Evolutionary conservation across 2,329 filamentous ascomycete species (phyloP).

Genomic region (Lasiodiplodia sp.): DNA sequence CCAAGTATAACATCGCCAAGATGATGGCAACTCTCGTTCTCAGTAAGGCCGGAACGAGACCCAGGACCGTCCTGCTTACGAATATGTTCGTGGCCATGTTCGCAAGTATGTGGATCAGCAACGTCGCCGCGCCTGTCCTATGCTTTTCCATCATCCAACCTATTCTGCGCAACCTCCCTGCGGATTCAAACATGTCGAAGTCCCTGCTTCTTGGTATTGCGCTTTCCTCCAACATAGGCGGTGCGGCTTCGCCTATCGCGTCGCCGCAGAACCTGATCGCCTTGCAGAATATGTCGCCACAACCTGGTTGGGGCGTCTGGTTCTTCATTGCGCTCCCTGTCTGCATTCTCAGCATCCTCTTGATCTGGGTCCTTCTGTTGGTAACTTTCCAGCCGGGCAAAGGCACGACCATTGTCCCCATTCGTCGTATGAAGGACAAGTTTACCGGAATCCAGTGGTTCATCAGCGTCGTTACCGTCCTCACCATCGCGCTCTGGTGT

Average conservation of each 20-base stretch:
- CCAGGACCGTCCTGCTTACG: slow-evolving; percentile 87
- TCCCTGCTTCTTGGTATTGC: slow-evolving; percentile 95
- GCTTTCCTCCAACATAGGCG: slow-evolving; percentile 92
- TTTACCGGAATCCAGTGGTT: slow-evolving; percentile 94
- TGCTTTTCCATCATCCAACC: slow-evolving; percentile 99
- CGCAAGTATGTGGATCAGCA: slow-evolving; percentile 98
- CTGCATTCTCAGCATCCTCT: slow-evolving; percentile 82
- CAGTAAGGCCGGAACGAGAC: slow-evolving; percentile 93
- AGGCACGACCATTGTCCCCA: slow-evolving; percentile 88
- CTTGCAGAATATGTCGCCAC: slow-evolving; percentile 90
- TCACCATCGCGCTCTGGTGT: slow-evolving; percentile 92
- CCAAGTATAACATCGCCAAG: slow-evolving; percentile 98
- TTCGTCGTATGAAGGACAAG: slow-evolving; percentile 85
- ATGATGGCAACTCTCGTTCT: slow-evolving; percentile 95
- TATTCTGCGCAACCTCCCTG: slow-evolving; percentile 89
- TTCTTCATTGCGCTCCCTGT: slow-evolving; percentile 96
- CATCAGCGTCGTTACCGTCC: slow-evolving; percentile 80
- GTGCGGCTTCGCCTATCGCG: slow-evolving; percentile 94
- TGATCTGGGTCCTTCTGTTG: slow-evolving; percentile 89
- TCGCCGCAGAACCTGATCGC: slow-evolving; percentile 98
- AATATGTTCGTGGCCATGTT: slow-evolving; percentile 99
- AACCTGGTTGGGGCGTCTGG: slow-evolving; percentile 93
- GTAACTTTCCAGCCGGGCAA: slow-evolving; percentile 83
- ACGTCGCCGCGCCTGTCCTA: slow-evolving; percentile 93
- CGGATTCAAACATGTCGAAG: slow-evolving; percentile 92